phyloP scores from a whole-genome alignment of 163 green algal species.

The Coccomyxa subellipsoidea region DNA sequence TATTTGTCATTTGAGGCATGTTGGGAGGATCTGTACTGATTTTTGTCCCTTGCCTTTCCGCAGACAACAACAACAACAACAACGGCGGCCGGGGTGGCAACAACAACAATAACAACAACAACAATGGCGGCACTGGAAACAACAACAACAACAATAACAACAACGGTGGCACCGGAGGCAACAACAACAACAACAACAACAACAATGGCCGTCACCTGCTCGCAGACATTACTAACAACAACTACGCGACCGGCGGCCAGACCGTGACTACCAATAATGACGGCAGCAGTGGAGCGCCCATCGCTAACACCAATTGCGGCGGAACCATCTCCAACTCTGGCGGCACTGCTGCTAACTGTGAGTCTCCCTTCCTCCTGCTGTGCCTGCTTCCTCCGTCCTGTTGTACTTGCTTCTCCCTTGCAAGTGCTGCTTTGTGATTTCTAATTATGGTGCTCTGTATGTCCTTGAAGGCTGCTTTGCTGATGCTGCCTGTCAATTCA shows the following conservation, averaged over 20 bases:
- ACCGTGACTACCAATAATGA: neutral
- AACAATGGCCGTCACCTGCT: neutral
- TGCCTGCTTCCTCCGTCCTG: too few species aligned
- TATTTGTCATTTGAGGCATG: too few species aligned
- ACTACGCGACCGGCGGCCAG: neutral
- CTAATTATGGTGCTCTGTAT: too few species aligned
- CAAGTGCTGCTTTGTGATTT: too few species aligned
- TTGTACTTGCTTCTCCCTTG: too few species aligned
- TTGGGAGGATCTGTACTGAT: too few species aligned
- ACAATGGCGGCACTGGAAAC: neutral
- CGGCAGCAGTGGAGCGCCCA: neutral
- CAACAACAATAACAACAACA: slow-evolving; percentile 5
- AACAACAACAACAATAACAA: neutral
- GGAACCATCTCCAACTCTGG: neutral
- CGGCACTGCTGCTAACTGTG: neutral
- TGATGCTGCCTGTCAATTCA: too few species aligned
- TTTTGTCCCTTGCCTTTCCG: too few species aligned
- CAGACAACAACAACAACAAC: neutral
- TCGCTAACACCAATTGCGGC: neutral
- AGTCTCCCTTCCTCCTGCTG: too few species aligned
- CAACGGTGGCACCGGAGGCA: neutral
- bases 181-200: neutral
- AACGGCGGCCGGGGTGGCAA: neutral
- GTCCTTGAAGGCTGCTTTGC: too few species aligned
- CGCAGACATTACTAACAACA: neutral